Evolutionary conservation across 805 yeast genomes (phyloP).

Genomic region (Pichia insulana): DNA sequence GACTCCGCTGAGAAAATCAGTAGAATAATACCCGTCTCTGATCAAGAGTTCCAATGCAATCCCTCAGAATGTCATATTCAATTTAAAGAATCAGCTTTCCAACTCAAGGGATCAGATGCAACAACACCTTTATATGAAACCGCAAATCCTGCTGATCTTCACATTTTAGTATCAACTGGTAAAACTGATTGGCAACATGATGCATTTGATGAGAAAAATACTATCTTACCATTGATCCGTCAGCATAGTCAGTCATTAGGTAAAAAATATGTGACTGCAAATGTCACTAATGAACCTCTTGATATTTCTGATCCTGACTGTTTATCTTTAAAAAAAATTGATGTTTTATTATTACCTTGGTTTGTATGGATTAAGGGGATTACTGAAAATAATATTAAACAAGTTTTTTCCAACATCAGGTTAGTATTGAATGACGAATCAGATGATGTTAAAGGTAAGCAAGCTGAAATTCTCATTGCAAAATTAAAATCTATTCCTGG

Average conservation of each 20-base stretch:
- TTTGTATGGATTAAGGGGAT: slow-evolving; percentile 61
- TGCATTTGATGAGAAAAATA: slow-evolving; percentile 38
- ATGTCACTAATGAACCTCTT: slow-evolving; percentile 16
- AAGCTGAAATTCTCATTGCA: slow-evolving; percentile 6
- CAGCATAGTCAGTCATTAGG: slow-evolving; percentile 10
- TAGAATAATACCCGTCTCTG: slow-evolving; percentile 35
- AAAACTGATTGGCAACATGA: slow-evolving; percentile 78
- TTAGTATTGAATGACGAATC: slow-evolving; percentile 29
- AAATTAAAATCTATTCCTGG: slow-evolving; percentile 21
- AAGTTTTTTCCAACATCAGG: slow-evolving; percentile 37
- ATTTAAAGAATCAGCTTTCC: slow-evolving; percentile 23
- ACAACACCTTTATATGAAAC: slow-evolving; percentile 53
- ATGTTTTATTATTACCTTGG: slow-evolving; percentile 61
- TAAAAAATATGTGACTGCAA: slow-evolving; percentile 12
- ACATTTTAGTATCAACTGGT: slow-evolving; percentile 77
- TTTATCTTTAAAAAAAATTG: slow-evolving; percentile 39
- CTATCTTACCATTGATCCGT: slow-evolving; percentile 20
- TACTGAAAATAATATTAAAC: slow-evolving; percentile 32
- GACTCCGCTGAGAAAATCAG: slow-evolving; percentile 25
- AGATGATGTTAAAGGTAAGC: slow-evolving; percentile 15
- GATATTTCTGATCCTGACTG: slow-evolving; percentile 25
- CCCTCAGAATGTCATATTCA: slow-evolving; percentile 35
- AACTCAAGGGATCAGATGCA: slow-evolving; percentile 28
- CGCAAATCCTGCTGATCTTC: slow-evolving; percentile 60
- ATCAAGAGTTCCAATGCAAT: slow-evolving; percentile 45